Evolutionary conservation across 2,329 filamentous ascomycete genomes (phyloP), one percentile per base, ranked within the genome.

Genomic region (Exophiala sp.): DNA sequence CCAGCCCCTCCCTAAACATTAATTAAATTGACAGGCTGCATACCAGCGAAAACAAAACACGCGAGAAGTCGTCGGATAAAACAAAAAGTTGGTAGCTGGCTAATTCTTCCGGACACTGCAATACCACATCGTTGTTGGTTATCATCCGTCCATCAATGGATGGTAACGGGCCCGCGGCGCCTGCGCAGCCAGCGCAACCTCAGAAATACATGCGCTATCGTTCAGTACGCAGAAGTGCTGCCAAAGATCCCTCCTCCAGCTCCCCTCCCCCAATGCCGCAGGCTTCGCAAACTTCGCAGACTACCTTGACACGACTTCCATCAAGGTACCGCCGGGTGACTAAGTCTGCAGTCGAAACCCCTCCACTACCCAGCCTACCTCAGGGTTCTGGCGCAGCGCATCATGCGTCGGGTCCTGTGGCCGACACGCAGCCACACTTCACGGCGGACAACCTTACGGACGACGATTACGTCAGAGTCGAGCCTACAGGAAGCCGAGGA

Each of bases 201-300:
- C 54, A 54, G 45, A 82, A 80, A 64, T 77, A 81, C 65, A 79
- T 80, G 50, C 76, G 82, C 39, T 85, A 85, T 68, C 74, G 80
- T 59, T 81, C 79, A 29, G 79, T 83, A 51, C 71, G 82, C 54
- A 74, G 74, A 58, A 71, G 70, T 9, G 66, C 67, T 18, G 63
- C 67, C 20, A 50, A 45, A 43, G 34, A 44, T 14, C 20, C 43
- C 14, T 47, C 40, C n/a, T n/a, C 50, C 10, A 52, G 46, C 14
- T 18, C 42, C 50, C 16, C 47, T 20, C 44, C 47, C 47, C 49
- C 57, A 38, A 39, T 52, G 29, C 50, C 54, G 29, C 54, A 49
- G 32, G 16, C 48, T 5, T 34, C 54, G 18, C 48, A 43, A 35
- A 16, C 33, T 9, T 42, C 44, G 24, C 43, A 51, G 33, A 43